Percentiles rank a stretch among this genome's conserved stretches.
phyloP scores from a whole-genome alignment of 495 filamentous ascomycete species.

The Hypoxylon lienhwacheense region DNA sequence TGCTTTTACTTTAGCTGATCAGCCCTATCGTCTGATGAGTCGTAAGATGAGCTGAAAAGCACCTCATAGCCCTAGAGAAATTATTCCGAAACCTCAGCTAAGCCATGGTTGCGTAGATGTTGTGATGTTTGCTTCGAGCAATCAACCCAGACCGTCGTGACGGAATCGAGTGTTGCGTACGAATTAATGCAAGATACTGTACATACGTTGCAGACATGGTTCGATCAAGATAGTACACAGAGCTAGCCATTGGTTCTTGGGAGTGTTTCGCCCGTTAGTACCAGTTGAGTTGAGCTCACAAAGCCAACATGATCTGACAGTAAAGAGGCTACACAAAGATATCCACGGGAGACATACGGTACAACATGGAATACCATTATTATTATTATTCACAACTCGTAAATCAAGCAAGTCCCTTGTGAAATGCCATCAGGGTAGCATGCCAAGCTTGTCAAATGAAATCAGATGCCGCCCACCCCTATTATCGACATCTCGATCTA shows the following conservation, averaged over 20 bases:
- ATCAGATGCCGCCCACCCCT: not conserved
- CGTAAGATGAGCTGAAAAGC: conserved; percentile 1
- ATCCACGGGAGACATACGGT: too few species aligned
- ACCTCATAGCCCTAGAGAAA: not conserved
- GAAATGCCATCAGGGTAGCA: too few species aligned
- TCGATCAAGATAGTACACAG: too few species aligned
- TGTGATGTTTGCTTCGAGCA: conserved; percentile 12
- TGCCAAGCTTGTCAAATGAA: conserved; percentile 15
- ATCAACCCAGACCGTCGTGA: not conserved
- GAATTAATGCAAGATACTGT: not conserved
- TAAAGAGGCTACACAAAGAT: too few species aligned
- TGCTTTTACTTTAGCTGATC: not conserved
- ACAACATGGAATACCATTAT: not conserved
- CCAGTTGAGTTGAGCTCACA: too few species aligned
- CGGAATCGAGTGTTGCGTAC: not conserved
- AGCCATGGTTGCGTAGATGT: not conserved
- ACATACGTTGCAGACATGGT: not conserved
- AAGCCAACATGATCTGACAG: too few species aligned
- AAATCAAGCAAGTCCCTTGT: too few species aligned
- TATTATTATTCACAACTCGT: too few species aligned
- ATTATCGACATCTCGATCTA: conserved; percentile 12
- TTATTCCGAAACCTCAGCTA: not conserved
- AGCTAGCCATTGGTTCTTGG: too few species aligned
- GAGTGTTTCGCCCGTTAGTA: too few species aligned
- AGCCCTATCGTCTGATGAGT: not conserved